Conservation (phyloP, 768 basidiomycete species). For the Psilocybe azurescens region DNA sequence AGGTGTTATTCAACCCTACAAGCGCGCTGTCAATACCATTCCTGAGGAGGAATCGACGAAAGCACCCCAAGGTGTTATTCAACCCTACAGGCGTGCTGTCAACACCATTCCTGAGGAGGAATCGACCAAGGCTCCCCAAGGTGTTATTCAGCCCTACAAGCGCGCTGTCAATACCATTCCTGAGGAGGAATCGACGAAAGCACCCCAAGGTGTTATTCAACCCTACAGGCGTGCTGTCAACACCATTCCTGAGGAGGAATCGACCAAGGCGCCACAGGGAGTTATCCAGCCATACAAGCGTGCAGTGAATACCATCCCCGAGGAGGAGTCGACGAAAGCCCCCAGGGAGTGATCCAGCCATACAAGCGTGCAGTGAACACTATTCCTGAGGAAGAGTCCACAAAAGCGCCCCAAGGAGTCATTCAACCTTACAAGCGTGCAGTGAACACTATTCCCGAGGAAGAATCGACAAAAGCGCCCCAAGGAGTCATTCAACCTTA, state of each 20-base stretch:
- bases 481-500: constrained; percentile 47
- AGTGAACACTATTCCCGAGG: constrained; percentile 25
- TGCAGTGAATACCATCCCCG: constrained; percentile 25
- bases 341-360: constrained; percentile 21
- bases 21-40: constrained; percentile 30
- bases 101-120: constrained; percentile 18
- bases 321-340: constrained; percentile 26
- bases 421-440: constrained; percentile 21
- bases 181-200: constrained; percentile 8
- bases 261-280: constrained; percentile 41
- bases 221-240: constrained; percentile 12
- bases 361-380: constrained; percentile 20
- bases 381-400: constrained; percentile 27
- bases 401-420: constrained; percentile 31
- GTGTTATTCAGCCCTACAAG: constrained; percentile 19
- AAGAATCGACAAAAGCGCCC: constrained; percentile 27
- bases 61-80: constrained; percentile 30
- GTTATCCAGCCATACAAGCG: constrained; percentile 26
- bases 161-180: constrained; percentile 14
- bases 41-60: constrained; percentile 27
- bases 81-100: constrained; percentile 20
- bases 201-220: constrained; percentile 2
- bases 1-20: constrained; percentile 19
- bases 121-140: constrained; percentile 23
- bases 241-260: constrained; percentile 35